These are phyloP conservation scores for Myriosclerotinia duriaeana DNA, from an alignment of 2,329 filamentous ascomycete species.

Conservation along the genomic window DNA sequence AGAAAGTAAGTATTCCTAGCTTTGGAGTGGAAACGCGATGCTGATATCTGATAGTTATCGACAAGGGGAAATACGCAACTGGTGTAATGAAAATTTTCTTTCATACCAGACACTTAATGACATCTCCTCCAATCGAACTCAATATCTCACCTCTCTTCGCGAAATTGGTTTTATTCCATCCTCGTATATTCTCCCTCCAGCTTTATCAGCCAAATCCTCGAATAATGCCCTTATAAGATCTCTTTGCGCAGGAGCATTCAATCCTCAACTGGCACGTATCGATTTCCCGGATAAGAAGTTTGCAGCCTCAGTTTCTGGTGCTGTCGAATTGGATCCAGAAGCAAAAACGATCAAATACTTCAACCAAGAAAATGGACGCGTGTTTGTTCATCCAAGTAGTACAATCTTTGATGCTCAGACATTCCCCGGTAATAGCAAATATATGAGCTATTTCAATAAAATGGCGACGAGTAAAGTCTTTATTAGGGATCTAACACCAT, in stretches of 20 bases:
- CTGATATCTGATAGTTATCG: conserved; percentile 43
- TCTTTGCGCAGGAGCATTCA: conserved; percentile 50
- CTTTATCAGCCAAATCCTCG: conserved; percentile 50
- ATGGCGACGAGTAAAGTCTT: conserved; percentile 93
- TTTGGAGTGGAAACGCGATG: background rate
- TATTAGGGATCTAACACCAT: conserved; percentile 85
- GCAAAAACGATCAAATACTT: conserved; percentile 91
- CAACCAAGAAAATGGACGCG: conserved; percentile 77
- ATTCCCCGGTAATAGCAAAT: conserved; percentile 72
- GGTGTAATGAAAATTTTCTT: conserved; percentile 85
- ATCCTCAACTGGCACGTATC: conserved; percentile 86
- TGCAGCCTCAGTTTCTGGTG: conserved; percentile 78
- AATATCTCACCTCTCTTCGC: conserved; percentile 81
- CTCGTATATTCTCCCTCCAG: conserved; percentile 28
- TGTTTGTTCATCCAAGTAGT: conserved; percentile 90
- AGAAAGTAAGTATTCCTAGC: conserved; percentile 43
- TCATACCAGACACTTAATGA: conserved; percentile 81
- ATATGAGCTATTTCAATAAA: conserved; percentile 87
- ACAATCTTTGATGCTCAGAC: conserved; percentile 80
- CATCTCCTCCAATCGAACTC: conserved; percentile 79
- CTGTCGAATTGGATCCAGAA: conserved; percentile 90
- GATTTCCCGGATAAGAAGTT: conserved; percentile 96
- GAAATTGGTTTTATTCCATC: conserved; percentile 76
- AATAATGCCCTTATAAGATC: conserved; percentile 43
- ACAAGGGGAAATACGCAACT: conserved; percentile 65